phyloP scores from a whole-genome alignment of 306 rosid species.

The Vigna nakashimae region DNA sequence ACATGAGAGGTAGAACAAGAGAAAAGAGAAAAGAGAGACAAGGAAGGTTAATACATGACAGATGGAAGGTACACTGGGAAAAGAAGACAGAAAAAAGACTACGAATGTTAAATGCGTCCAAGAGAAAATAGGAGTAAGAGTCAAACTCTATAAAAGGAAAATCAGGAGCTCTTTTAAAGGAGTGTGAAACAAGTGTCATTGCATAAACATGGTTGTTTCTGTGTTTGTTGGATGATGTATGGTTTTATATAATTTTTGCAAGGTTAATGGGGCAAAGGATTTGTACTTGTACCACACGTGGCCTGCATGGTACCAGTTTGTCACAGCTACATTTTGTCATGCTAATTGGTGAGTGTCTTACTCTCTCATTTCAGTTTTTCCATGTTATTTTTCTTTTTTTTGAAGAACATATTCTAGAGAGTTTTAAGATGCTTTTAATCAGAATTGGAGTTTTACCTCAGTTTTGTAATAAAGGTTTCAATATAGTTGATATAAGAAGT shows the following conservation, averaged over 20 bases:
- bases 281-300: conserved; percentile 80
- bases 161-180: conserved; percentile 7
- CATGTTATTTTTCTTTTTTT: neutral
- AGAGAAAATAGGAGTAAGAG: neutral
- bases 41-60: neutral
- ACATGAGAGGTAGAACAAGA: neutral
- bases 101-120: neutral
- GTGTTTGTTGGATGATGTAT: conserved; percentile 21
- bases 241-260: conserved; percentile 18
- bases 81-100: neutral
- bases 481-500: neutral
- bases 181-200: neutral
- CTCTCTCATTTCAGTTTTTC: conserved; percentile 26
- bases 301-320: conserved; percentile 93
- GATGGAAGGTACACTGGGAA: neutral
- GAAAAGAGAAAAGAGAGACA: neutral
- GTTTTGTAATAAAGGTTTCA: neutral
- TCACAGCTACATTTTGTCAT: conserved; percentile 95
- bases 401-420: neutral
- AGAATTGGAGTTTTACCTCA: neutral
- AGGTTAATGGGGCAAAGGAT: conserved; percentile 67
- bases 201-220: neutral
- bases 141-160: neutral
- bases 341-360: conserved; percentile 80
- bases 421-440: neutral